These are phyloP conservation scores for Pleurostoma richardsiae DNA, from an alignment of 2,329 filamentous ascomycete genomes.

Conservation along the genomic window DNA sequence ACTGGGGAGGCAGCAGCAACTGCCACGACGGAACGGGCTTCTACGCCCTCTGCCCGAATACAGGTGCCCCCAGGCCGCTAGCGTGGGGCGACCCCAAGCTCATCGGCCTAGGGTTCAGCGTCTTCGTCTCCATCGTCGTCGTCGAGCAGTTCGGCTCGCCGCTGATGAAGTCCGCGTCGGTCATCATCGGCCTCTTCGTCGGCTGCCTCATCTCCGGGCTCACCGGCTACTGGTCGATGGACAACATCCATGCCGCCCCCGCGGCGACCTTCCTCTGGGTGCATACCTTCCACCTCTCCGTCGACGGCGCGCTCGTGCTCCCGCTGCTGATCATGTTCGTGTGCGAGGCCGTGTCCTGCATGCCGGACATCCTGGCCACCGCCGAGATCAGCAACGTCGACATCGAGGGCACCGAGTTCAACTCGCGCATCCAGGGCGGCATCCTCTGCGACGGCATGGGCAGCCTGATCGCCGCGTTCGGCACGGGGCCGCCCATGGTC, in stretches of 20 bases:
- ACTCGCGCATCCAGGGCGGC: slow-evolving; percentile 65
- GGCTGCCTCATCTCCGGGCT: slow-evolving; percentile 64
- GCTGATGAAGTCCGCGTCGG: slow-evolving; percentile 64
- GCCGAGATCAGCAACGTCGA: slow-evolving; percentile 32
- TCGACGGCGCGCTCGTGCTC: slow-evolving; percentile 63
- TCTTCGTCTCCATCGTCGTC: slow-evolving; percentile 63
- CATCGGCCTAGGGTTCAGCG: slow-evolving; percentile 62
- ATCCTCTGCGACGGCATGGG: slow-evolving; percentile 64
- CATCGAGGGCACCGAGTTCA: slow-evolving; percentile 59
- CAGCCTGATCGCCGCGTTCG: slow-evolving; percentile 56
- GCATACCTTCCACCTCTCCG: slow-evolving; percentile 58
- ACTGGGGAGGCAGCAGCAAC: slow-evolving; percentile 64
- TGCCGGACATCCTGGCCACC: slow-evolving; percentile 59
- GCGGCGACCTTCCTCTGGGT: slow-evolving; percentile 67
- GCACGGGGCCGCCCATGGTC: slow-evolving; percentile 64
- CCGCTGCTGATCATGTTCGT: slow-evolving; percentile 60
- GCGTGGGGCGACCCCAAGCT: slow-evolving; percentile 58
- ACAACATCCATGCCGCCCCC: slow-evolving; percentile 54
- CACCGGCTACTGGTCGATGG: slow-evolving; percentile 59
- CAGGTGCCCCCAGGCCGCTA: slow-evolving; percentile 54
- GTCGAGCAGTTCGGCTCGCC: slow-evolving; percentile 66
- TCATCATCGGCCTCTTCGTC: slow-evolving; percentile 59
- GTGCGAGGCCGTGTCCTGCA: slow-evolving; percentile 61
- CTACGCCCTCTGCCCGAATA: slow-evolving; percentile 52
- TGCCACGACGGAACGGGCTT: slow-evolving; percentile 40